These are phyloP conservation scores for Crithidia bombi DNA, from an alignment of 208 protist genomes.

Conservation along the genomic window DNA sequence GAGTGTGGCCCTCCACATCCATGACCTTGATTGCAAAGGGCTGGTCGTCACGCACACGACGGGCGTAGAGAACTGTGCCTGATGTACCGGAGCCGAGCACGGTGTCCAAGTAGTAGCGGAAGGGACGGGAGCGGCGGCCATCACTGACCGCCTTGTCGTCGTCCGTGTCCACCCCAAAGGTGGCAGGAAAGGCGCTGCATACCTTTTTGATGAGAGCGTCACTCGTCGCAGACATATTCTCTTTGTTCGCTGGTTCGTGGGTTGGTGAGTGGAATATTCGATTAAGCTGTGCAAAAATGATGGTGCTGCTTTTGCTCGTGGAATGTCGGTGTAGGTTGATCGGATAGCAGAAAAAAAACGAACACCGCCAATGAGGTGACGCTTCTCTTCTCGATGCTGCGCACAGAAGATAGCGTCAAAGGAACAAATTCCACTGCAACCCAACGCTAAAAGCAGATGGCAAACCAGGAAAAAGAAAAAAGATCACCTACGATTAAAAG, in stretches of 20 bases:
- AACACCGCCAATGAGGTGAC: too few species aligned
- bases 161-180: conserved; percentile 39
- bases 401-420: too few species aligned
- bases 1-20: conserved; percentile 51
- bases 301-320: too few species aligned
- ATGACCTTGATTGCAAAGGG: conserved; percentile 72
- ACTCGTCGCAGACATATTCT: conserved; percentile 27
- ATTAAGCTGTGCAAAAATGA: too few species aligned
- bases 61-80: conserved; percentile 62
- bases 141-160: conserved; percentile 4
- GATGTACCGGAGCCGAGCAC: conserved; percentile 74
- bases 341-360: too few species aligned
- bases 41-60: conserved; percentile 56
- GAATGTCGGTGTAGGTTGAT: neutral
- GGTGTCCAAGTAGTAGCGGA: conserved; percentile 62
- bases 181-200: conserved; percentile 42
- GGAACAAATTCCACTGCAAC: too few species aligned
- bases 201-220: conserved; percentile 46
- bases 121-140: conserved; percentile 11
- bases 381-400: too few species aligned
- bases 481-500: too few species aligned
- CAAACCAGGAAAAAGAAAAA: too few species aligned
- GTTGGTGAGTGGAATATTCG: too few species aligned
- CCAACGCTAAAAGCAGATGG: too few species aligned
- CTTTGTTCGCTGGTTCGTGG: too few species aligned